Percentiles rank a stretch among this genome's conserved stretches.
Conservation (phyloP, 257 asterid species). For the Solanum chaucha region DNA sequence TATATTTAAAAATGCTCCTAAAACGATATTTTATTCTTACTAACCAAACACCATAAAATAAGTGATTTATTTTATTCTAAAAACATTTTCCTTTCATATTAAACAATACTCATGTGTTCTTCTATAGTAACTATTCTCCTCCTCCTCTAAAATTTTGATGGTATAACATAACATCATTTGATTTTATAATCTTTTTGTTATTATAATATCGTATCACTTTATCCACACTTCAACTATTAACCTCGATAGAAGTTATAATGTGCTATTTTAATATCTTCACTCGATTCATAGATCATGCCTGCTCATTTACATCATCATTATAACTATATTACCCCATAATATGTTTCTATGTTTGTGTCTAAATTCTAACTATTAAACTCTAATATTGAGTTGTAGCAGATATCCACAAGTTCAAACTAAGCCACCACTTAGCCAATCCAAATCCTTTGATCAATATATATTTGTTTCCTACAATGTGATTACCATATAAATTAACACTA, state of each 20-base stretch:
- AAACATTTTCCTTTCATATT: background rate
- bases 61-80: background rate
- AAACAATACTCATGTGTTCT: background rate
- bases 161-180: background rate
- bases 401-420: background rate
- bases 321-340: background rate
- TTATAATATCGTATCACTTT: background rate
- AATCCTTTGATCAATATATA: background rate
- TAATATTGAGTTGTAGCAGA: background rate
- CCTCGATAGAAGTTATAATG: background rate
- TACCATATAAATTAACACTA: background rate
- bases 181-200: background rate
- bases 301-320: background rate
- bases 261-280: background rate
- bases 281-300: background rate
- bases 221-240: background rate
- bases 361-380: background rate
- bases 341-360: background rate
- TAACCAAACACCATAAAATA: background rate
- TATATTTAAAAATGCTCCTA: background rate
- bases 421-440: background rate
- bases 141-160: background rate
- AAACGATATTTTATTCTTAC: background rate
- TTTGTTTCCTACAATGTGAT: background rate
- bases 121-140: background rate